Conservation (phyloP, 1,284 basidiomycete species). For the Garcileccinum viscosum region DNA sequence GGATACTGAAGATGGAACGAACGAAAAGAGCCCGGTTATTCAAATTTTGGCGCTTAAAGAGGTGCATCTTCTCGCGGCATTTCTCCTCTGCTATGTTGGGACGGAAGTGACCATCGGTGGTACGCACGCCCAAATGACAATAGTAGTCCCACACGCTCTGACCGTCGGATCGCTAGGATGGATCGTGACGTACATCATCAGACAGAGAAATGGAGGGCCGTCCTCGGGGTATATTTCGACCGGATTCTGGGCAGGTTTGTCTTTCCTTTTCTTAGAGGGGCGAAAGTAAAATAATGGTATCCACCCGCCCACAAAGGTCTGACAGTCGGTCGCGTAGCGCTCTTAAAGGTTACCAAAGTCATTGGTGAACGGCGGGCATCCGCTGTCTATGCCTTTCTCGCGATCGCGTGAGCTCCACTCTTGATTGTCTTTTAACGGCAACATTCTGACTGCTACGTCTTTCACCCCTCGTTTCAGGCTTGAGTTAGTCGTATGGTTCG, state of each 20-base stretch:
- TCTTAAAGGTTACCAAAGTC: slow-evolving; percentile 25
- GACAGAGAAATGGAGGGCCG: slow-evolving; percentile 47
- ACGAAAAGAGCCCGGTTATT: slow-evolving; percentile 45
- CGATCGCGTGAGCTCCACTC: slow-evolving; percentile 33
- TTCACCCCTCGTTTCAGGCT: slow-evolving; percentile 32
- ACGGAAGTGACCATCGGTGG: slow-evolving; percentile 56
- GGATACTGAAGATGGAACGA: slow-evolving; percentile 28
- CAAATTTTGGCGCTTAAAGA: slow-evolving; percentile 52
- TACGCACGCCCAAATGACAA: not conserved
- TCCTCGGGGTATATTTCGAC: slow-evolving; percentile 54
- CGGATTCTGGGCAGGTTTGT: slow-evolving; percentile 52
- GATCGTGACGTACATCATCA: slow-evolving; percentile 54
- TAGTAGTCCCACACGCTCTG: not conserved
- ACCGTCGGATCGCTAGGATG: slow-evolving; percentile 40
- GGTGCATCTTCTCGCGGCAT: slow-evolving; percentile 58
- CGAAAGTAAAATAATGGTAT: not conserved
- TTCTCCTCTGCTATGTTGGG: slow-evolving; percentile 59
- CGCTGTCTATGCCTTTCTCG: slow-evolving; percentile 28
- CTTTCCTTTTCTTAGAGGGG: not conserved
- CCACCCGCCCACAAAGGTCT: slow-evolving; percentile 16
- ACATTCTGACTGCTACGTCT: not conserved
- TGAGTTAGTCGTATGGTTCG: slow-evolving; percentile 63
- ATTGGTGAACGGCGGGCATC: slow-evolving; percentile 26
- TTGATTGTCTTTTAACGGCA: not conserved
- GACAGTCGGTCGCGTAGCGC: slow-evolving; percentile 23